Conservation (phyloP, 2,329 filamentous ascomycete genomes). For the Fusarium armeniacum region DNA sequence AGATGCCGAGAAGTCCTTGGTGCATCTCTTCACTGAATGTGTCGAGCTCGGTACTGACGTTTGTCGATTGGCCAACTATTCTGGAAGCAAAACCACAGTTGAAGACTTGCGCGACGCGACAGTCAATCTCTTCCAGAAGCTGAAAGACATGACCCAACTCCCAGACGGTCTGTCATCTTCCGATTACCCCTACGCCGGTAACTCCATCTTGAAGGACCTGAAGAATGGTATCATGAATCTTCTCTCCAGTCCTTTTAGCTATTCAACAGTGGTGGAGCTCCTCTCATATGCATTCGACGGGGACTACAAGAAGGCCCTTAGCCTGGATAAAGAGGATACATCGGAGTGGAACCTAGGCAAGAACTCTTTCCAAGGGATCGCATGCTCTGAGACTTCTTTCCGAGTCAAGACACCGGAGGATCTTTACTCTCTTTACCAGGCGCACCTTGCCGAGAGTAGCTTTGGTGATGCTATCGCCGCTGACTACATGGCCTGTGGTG, state of each 20-base stretch:
- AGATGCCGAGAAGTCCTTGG: constrained; percentile 31
- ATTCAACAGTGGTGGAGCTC: constrained; percentile 16
- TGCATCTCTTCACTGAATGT: constrained; percentile 34
- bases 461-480: constrained; percentile 32
- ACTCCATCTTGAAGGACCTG: constrained; percentile 20
- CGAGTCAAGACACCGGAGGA: constrained; percentile 28
- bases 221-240: constrained; percentile 30
- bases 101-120: constrained; percentile 25
- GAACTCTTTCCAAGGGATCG: constrained; percentile 29
- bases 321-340: constrained; percentile 7
- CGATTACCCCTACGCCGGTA: constrained; percentile 22
- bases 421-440: constrained; percentile 23
- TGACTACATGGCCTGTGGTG: constrained; percentile 19
- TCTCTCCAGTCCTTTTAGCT: constrained; percentile 13
- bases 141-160: constrained; percentile 8
- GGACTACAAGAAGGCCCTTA: constrained; percentile 27
- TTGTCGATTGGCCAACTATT: constrained; percentile 34
- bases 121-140: constrained; percentile 16
- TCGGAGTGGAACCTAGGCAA: constrained; percentile 36
- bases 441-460: constrained; percentile 27
- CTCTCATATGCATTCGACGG: constrained; percentile 18
- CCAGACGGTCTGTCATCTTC: constrained; percentile 17
- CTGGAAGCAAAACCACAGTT: constrained; percentile 26
- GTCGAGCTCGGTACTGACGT: constrained; percentile 27
- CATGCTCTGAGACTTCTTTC: constrained; percentile 34